Evolutionary conservation across 306 rosid genomes (phyloP).

Genomic region (Fagus crenata): DNA sequence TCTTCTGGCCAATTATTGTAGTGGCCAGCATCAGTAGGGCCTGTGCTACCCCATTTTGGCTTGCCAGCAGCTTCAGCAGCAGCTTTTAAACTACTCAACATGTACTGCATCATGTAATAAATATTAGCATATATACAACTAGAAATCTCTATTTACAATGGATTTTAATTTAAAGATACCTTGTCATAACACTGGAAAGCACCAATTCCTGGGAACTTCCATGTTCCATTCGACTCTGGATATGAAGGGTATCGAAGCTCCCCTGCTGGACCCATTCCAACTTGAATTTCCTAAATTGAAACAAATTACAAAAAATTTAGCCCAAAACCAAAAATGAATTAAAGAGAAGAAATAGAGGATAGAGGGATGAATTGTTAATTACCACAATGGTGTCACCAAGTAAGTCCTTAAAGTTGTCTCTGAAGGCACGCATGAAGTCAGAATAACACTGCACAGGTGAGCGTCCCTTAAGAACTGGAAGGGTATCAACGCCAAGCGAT

Average conservation of each 20-base stretch:
- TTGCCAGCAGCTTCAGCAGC: conserved; percentile 74
- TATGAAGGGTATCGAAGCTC: conserved; percentile 96
- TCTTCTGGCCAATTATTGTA: conserved; percentile 99
- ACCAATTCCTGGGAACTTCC: conserved; percentile 96
- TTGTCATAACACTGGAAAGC: conserved; percentile 96
- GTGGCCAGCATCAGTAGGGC: conserved; percentile 95
- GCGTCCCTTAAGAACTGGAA: conserved; percentile 90
- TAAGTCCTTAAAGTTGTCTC: conserved; percentile 72
- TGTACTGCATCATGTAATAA: conserved; percentile 56
- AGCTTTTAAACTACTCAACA: conserved; percentile 78
- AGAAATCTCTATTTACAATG: neutral
- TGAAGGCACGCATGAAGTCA: conserved; percentile 89
- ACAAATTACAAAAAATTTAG: neutral
- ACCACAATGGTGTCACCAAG: conserved; percentile 96
- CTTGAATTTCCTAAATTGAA: conserved; percentile 85
- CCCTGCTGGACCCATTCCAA: conserved; percentile 99
- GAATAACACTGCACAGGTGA: conserved; percentile 89
- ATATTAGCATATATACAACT: conserved; percentile 4
- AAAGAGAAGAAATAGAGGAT: neutral
- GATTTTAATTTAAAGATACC: conserved; percentile 40
- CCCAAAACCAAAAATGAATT: neutral
- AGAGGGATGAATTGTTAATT: conserved; percentile 30
- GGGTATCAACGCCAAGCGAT: conserved; percentile 82
- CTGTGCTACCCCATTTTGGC: conserved; percentile 88
- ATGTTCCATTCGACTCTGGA: conserved; percentile 88